Percentiles rank a stretch among this genome's conserved stretches.
Evolutionary conservation across 225 moss, liverwort and hornwort species (phyloP).

Genomic region (Straminergon stramineum): DNA sequence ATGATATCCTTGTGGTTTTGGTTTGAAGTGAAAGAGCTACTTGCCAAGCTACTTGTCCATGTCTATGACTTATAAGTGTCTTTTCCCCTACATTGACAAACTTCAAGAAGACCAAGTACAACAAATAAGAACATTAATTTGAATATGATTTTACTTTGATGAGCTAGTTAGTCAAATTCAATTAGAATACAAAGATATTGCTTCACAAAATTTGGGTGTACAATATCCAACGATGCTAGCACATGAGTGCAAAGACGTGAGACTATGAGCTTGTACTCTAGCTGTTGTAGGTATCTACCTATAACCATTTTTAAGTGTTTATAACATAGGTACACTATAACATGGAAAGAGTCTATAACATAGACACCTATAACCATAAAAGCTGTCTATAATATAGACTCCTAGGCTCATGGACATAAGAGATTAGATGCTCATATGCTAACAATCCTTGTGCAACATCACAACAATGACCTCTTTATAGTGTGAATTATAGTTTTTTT

Average conservation of each 20-base stretch:
- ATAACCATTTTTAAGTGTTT: no score
- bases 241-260: no score
- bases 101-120: background rate
- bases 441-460: background rate
- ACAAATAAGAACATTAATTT: background rate
- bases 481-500: background rate
- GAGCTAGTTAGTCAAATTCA: background rate
- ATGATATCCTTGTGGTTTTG: background rate
- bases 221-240: background rate
- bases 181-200: background rate
- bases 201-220: background rate
- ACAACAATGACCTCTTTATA: background rate
- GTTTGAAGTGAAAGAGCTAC: background rate
- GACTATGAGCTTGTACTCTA: no score
- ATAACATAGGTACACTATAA: no score
- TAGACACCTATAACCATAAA: no score
- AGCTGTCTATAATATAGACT: no score
- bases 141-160: fast-evolving
- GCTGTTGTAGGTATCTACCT: no score
- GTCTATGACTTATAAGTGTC: fast-evolving
- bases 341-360: no score
- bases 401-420: no score
- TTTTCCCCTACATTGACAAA: background rate
- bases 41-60: background rate
- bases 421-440: no score